Evolutionary conservation across 441 rosid genomes (phyloP).

Genomic region (Capsella rubella): DNA sequence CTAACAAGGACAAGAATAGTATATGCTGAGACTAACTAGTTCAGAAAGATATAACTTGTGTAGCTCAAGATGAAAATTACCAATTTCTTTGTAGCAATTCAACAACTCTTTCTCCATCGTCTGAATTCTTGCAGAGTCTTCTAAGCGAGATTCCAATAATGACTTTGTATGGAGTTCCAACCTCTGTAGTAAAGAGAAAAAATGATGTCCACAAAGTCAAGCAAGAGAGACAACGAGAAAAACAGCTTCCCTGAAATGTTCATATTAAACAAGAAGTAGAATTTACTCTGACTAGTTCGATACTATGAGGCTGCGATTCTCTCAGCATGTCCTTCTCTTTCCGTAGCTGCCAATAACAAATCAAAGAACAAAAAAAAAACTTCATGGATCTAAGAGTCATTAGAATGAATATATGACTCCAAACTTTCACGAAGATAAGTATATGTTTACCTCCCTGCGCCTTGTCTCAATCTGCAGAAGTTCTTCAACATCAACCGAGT

Average conservation of each 20-base stretch:
- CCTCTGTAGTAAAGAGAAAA: slow-evolving; percentile 52
- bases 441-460: slow-evolving; percentile 62
- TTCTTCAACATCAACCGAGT: slow-evolving; percentile 56
- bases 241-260: not conserved
- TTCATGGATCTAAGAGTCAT: not conserved
- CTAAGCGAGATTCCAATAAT: slow-evolving; percentile 59
- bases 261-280: slow-evolving; percentile 12
- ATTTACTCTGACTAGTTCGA: slow-evolving; percentile 73
- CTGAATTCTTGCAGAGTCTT: slow-evolving; percentile 62
- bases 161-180: slow-evolving; percentile 69
- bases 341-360: slow-evolving; percentile 58
- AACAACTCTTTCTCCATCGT: slow-evolving; percentile 73
- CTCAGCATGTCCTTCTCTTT: slow-evolving; percentile 72
- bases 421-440: slow-evolving; percentile 3
- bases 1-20: slow-evolving; percentile 46
- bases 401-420: not conserved
- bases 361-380: not conserved
- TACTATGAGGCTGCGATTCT: slow-evolving; percentile 74
- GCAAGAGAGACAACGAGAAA: not conserved
- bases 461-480: slow-evolving; percentile 65
- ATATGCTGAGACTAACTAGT: not conserved
- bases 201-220: slow-evolving; percentile 8
- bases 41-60: not conserved
- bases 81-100: slow-evolving; percentile 87
- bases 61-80: slow-evolving; percentile 46